Percentiles rank a stretch among this genome's conserved stretches.
Evolutionary conservation across 768 basidiomycete genomes (phyloP).

Genomic region (Podaxis carcinomalis): DNA sequence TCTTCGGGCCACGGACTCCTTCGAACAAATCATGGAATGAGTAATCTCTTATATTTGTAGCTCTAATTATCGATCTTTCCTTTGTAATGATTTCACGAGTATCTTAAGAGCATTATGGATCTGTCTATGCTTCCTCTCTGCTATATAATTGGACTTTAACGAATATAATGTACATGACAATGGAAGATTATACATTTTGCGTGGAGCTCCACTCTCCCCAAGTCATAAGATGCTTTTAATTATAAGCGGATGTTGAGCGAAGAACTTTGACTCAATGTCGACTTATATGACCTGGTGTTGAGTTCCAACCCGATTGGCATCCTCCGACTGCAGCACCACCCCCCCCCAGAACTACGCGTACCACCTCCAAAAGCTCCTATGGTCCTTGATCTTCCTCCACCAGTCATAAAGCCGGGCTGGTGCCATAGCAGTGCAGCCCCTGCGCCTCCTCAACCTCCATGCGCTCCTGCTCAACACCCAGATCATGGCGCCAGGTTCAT

Average conservation of each 20-base stretch:
- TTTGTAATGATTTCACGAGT: background rate
- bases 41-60: background rate
- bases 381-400: constrained; percentile 18
- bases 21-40: constrained; percentile 7
- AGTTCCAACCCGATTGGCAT: constrained; percentile 82
- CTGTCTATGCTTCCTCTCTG: background rate
- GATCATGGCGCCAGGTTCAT: constrained; percentile 49
- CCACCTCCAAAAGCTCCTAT: constrained; percentile 31
- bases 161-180: background rate
- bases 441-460: constrained; percentile 34
- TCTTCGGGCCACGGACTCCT: constrained; percentile 71
- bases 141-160: background rate
- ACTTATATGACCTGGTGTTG: constrained; percentile 61
- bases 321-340: constrained; percentile 35
- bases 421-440: constrained; percentile 18
- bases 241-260: no score
- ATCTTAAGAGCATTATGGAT: background rate
- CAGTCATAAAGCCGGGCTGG: constrained; percentile 7
- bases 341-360: constrained; percentile 28
- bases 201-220: background rate
- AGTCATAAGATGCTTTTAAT: no score
- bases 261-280: background rate
- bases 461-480: constrained; percentile 25
- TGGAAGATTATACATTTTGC: background rate
- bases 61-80: background rate